Percentiles rank a stretch among this genome's conserved stretches.
Conservation (phyloP, 108 stramenopile genomes). For the Skeletonema costatum region DNA sequence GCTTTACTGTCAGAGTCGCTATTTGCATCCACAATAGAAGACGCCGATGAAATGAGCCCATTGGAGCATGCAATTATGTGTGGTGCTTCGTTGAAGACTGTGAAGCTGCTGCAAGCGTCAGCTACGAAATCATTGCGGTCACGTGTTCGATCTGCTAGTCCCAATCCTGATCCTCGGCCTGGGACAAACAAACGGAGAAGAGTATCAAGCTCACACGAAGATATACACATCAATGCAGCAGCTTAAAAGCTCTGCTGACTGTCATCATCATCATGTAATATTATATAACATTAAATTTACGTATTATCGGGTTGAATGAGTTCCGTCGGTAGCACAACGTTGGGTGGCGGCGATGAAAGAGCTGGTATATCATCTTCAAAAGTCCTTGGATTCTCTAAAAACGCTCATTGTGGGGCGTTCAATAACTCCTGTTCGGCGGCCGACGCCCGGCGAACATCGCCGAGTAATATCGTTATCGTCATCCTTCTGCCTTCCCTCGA, state of each 20-base stretch:
- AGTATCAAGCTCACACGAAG: not conserved
- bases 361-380: not conserved
- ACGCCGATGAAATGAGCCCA: slow-evolving; percentile 3
- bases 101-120: not conserved
- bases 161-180: not conserved
- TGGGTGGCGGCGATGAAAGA: not conserved
- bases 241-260: too few relatives aligned
- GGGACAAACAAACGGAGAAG: not conserved
- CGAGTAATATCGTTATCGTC: too few relatives aligned
- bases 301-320: not conserved
- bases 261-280: too few relatives aligned
- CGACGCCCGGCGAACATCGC: too few relatives aligned
- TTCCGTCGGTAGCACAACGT: not conserved
- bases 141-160: not conserved
- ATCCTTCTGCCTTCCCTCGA: too few relatives aligned
- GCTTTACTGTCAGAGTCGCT: slow-evolving; percentile 3
- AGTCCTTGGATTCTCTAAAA: too few relatives aligned
- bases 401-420: too few relatives aligned
- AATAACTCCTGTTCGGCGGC: too few relatives aligned
- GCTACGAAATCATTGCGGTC: not conserved
- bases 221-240: too few relatives aligned
- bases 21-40: not conserved
- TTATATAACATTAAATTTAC: not conserved
- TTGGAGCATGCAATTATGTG: not conserved
- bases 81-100: not conserved